These are phyloP conservation scores for Syncephalastrum monosporum DNA, from an alignment of 371 early-diverging fungal genomes.

Conservation along the genomic window DNA sequence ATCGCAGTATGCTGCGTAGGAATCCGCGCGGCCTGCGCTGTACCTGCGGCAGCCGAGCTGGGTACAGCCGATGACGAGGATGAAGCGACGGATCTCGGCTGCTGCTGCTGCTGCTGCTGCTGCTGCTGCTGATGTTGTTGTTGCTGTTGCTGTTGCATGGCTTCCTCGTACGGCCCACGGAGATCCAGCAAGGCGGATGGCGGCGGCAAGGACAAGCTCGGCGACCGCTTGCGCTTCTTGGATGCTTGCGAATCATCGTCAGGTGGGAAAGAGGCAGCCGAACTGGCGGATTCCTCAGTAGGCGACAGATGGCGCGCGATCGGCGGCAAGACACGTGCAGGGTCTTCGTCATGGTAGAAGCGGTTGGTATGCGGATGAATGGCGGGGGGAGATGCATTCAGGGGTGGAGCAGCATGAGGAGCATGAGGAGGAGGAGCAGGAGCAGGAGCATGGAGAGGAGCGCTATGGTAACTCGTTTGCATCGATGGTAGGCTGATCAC, in stretches of 20 bases:
- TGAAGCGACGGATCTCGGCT: conserved; percentile 2
- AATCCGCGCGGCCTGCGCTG: conserved; percentile 6
- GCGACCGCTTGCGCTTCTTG: conserved; percentile 16
- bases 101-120: conserved; percentile 2
- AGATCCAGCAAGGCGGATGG: conserved; percentile 19
- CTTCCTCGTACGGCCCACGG: conserved; percentile 4
- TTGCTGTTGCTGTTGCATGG: conserved; percentile 4
- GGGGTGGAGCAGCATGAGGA: conserved; percentile 1
- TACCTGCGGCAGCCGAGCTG: background rate
- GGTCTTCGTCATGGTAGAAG: background rate
- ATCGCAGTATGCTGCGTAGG: conserved; percentile 18
- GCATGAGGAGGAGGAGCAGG: conserved; percentile 2
- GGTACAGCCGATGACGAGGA: background rate
- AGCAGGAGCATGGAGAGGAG: conserved; percentile 1
- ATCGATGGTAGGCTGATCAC: conserved; percentile 20
- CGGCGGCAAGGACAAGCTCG: conserved; percentile 20
- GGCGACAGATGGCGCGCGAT: conserved; percentile 6
- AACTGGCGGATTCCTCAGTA: conserved; percentile 9
- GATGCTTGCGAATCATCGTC: conserved; percentile 9
- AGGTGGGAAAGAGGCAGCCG: conserved; percentile 6
- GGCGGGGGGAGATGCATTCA: background rate
- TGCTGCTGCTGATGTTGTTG: conserved; percentile 4
- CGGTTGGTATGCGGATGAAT: too few species aligned
- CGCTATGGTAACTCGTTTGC: conserved; percentile 2
- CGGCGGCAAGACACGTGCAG: conserved; percentile 13